Base-by-base conservation (phyloP, 352 stramenopile species). In the Pythium pyrilobum region DNA sequence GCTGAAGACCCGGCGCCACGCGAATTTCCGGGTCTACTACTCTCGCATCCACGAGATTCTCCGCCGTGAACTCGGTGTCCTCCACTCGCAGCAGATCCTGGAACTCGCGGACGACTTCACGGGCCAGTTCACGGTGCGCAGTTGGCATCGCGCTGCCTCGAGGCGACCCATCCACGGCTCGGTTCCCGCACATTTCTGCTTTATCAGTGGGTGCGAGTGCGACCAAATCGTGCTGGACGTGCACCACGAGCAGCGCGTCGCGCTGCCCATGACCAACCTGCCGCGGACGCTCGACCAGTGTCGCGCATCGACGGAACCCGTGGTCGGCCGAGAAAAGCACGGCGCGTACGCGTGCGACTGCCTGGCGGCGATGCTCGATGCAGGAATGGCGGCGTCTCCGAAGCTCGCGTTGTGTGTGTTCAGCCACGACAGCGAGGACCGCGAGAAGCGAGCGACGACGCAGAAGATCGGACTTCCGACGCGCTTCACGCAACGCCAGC, bases 81-180 rank as follows among this genome's bases (percentile, higher is more conserved):
- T 90, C 0, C 77, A 91, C 29, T 90, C 78, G 7, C 73, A 85
- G 25, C 80, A 93, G 38, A 68, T 93, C 20, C 0, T 93, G 33
- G 61, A 62, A 0, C 66, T 93, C 1, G 82, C 76, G 1, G 36
- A 56, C 12, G 82, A 93, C 37, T 93, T 90, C 43, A 89, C 77
- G 0, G 70, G 67, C 4, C 33, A 65, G 0, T 89, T 77, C 51
- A 41, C 59, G 23, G 71, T 85, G 1, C 52, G 74, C 20, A 68
- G 72, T 6, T 93, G 82, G 82, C 66, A 89, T 12, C 60, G 59
- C 9, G 50, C 39, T 0, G 46, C 67, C 4, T 77, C 63, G 0
- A 66, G 66, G 25, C 50, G 77, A 12, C 69, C 51, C 2, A 62
- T 85, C 21, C 23, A 32, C 33, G 25, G 55, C 16, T 11, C 52